Evolutionary conservation across 306 rosid species (phyloP).

Genomic region (Arachis stenosperma): DNA sequence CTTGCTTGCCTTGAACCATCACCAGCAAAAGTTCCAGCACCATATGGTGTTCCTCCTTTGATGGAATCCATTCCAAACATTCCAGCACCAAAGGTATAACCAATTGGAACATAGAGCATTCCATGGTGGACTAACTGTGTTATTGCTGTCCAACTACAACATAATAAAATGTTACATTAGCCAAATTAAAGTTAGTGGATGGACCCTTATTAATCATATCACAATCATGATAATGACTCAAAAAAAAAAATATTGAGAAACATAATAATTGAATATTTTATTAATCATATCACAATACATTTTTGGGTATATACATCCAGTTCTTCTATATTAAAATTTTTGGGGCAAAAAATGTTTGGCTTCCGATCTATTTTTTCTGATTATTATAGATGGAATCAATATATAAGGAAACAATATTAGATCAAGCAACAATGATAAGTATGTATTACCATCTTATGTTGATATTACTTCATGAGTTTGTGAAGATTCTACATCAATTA

Average conservation of each 20-base stretch:
- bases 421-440: conserved; percentile 1
- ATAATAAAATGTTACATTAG: neutral
- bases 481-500: conserved; percentile 10
- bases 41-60: conserved; percentile 83
- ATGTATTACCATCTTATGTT: conserved; percentile 2
- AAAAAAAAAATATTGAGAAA: neutral
- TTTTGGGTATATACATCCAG: no score
- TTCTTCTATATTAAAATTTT: no score
- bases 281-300: no score
- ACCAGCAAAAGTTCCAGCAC: conserved; percentile 73
- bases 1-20: conserved; percentile 70
- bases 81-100: conserved; percentile 71
- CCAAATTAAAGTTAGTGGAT: neutral
- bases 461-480: neutral
- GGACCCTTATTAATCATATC: conserved; percentile 20
- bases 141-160: conserved; percentile 82
- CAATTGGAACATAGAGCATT: conserved; percentile 82
- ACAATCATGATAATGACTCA: conserved; percentile 20
- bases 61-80: conserved; percentile 66
- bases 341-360: no score
- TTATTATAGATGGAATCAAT: no score
- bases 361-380: no score
- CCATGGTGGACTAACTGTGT: conserved; percentile 86
- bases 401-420: neutral
- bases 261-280: neutral